These are phyloP conservation scores for Chlamydomonas sphaeroides DNA, from an alignment of 139 green algal species.

Conservation along the genomic window DNA sequence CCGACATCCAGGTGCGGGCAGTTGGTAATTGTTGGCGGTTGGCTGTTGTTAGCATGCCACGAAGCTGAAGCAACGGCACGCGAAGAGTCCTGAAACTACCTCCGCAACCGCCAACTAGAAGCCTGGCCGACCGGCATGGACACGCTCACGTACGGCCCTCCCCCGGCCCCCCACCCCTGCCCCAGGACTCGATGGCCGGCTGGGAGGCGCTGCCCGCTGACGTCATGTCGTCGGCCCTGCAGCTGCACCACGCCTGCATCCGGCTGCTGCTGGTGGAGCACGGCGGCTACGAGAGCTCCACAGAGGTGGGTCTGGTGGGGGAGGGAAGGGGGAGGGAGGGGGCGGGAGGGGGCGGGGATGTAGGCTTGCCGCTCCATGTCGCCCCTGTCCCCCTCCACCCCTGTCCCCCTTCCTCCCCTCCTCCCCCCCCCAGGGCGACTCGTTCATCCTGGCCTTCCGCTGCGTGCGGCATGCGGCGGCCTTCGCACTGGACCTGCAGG, in stretches of 20 bases:
- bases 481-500: conserved; percentile 35
- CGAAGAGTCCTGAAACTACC: no score
- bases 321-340: neutral
- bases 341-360: no score
- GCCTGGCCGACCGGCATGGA: no score
- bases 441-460: conserved; percentile 41
- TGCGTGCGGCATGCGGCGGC: neutral
- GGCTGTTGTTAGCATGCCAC: no score
- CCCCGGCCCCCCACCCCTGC: no score
- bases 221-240: conserved; percentile 29
- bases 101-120: no score
- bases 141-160: no score
- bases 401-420: neutral
- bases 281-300: conserved; percentile 56
- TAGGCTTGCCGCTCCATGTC: no score
- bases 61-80: no score
- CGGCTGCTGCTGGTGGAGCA: conserved; percentile 33
- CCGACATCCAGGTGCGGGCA: neutral
- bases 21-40: no score
- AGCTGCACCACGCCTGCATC: conserved; percentile 48
- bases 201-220: conserved; percentile 44
- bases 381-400: no score
- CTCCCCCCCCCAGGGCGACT: conserved; percentile 1
- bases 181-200: conserved; percentile 32
- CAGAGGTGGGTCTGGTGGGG: conserved; percentile 33